Conservation (phyloP, 176 grass and related monocot genomes). For the Oryza rufipogon region DNA sequence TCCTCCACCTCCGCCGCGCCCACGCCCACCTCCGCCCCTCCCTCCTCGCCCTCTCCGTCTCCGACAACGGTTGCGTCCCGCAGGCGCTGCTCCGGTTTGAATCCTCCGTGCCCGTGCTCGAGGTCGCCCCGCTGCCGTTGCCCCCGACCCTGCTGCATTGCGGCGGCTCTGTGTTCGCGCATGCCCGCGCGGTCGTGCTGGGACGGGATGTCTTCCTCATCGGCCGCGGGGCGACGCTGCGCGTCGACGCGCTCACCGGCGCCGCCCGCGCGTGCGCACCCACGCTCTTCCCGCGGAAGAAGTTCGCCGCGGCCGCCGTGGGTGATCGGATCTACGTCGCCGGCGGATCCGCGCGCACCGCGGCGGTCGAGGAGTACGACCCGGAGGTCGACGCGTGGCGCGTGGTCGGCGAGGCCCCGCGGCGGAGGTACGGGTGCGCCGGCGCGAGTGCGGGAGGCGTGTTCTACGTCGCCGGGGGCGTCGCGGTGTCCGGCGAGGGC, state of each 20-base stretch:
- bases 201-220: constrained; percentile 63
- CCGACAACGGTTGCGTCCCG: constrained; percentile 27
- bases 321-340: constrained; percentile 72
- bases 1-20: constrained; percentile 65
- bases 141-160: constrained; percentile 29
- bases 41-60: constrained; percentile 56
- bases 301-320: constrained; percentile 65
- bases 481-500: constrained; percentile 45
- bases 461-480: constrained; percentile 80
- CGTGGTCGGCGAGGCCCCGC: constrained; percentile 61
- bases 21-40: constrained; percentile 55
- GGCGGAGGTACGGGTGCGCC: constrained; percentile 73
- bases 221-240: constrained; percentile 57
- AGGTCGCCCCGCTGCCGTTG: constrained; percentile 43
- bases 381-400: constrained; percentile 64
- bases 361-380: constrained; percentile 89
- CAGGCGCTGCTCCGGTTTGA: constrained; percentile 45
- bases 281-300: constrained; percentile 67
- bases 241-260: constrained; percentile 69
- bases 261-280: constrained; percentile 53
- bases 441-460: constrained; percentile 62
- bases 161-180: constrained; percentile 44
- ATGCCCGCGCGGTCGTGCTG: constrained; percentile 62
- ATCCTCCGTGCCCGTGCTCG: background rate
- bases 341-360: constrained; percentile 64